Percentiles rank a stretch among this genome's conserved stretches.
Conservation (phyloP, 306 rosid genomes). For the Vicia faba region DNA sequence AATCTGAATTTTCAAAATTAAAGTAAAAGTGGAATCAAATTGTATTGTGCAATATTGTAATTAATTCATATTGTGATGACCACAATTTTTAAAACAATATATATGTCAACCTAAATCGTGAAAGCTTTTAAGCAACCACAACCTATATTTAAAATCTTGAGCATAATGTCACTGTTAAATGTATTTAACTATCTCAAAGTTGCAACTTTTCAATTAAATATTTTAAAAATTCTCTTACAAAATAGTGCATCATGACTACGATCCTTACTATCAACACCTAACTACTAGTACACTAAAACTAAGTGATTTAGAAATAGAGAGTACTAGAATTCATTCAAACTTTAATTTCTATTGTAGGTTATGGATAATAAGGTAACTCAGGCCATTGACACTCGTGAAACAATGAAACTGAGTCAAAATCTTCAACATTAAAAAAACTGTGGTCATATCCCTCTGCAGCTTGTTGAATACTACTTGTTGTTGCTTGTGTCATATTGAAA, state of each 20-base stretch:
- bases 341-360: not conserved
- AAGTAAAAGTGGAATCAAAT: too few relatives aligned
- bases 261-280: not conserved
- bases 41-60: too few relatives aligned
- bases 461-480: conserved; percentile 36
- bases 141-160: too few relatives aligned
- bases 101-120: too few relatives aligned
- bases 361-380: conserved; percentile 54
- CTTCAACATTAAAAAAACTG: conserved; percentile 51
- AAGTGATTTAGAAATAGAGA: not conserved
- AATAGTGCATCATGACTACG: not conserved
- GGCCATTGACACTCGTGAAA: conserved; percentile 42
- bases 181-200: too few relatives aligned
- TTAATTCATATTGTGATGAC: too few relatives aligned
- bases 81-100: too few relatives aligned
- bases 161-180: too few relatives aligned
- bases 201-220: too few relatives aligned
- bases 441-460: not conserved
- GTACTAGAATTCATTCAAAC: not conserved
- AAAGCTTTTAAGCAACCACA: too few relatives aligned
- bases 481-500: conserved; percentile 42
- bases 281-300: conserved; percentile 16
- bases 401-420: conserved; percentile 55
- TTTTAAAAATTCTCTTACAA: too few relatives aligned
- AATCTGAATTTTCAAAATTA: too few relatives aligned